Evolutionary conservation across 352 stramenopile species (phyloP), one percentile per base, ranked within the genome.

Genomic region (Phytophthora chlamydospora): DNA sequence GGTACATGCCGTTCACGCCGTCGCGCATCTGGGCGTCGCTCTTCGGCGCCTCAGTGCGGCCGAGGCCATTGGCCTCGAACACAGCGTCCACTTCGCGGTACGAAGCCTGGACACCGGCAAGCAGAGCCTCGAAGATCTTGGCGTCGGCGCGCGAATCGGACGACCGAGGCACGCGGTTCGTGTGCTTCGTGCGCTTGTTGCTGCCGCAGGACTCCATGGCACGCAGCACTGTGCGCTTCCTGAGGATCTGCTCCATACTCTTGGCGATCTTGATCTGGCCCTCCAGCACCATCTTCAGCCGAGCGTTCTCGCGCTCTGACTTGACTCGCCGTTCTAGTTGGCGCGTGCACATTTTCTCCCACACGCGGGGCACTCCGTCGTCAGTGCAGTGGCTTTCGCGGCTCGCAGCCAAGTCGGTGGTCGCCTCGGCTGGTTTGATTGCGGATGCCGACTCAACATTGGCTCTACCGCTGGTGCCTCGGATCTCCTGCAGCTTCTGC

Each of bases 241-340:
- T 66, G 17, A 78, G 57, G 31, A 75, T 62, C 40, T 72, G 62
- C 42, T 75, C 61, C 52, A 78, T 66, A 41, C 66, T 78, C 45
- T 75, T 75, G 39, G 70, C 70, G 31, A 78, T 71, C 39, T 75
- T 75, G 32, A 78, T 63, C 62, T 78, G 70, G 3, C 66, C 62
- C 33, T 75, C 70, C 3, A 78, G 54, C 13, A 78, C 61, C 29
- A 68, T 58, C 36, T 73, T 78, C 13, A 78, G 43, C 1, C 70
- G 70, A 52, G 58, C 58, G 35, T 78, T 78, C 44, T 75, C 70
- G 16, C 62, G 57, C 66, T 78, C 66, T 6, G 66, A 48, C 24
- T 71, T 75, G 48, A 69, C 66, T 38, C 66, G 63, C 6, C 55
- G 56, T 27, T 71, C 41, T 4, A 73, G 50, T 44, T 77, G 68